A percentile compares a stretch with the other conserved stretches of the same genome.
These are phyloP conservation scores for Xylaria cubensis DNA, from an alignment of 495 filamentous ascomycete species.

Conservation along the genomic window DNA sequence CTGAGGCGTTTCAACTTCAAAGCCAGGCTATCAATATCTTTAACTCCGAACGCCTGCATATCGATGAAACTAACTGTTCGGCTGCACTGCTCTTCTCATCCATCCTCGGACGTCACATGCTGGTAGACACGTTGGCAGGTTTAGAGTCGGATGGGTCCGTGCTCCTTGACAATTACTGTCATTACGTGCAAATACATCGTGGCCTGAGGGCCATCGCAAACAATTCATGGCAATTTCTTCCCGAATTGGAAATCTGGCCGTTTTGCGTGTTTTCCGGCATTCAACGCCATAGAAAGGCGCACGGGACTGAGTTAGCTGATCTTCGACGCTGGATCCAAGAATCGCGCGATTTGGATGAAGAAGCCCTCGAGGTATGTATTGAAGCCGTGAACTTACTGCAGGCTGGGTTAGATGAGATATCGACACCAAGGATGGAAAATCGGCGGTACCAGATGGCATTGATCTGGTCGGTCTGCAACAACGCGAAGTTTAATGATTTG, in stretches of 20 bases:
- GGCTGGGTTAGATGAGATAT: conserved; percentile 11
- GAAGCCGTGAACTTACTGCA: conserved; percentile 6
- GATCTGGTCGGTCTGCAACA: conserved; percentile 15
- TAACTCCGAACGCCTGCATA: conserved; percentile 39
- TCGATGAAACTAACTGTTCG: conserved; percentile 45
- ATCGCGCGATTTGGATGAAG: not conserved
- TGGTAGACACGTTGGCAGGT: conserved; percentile 42
- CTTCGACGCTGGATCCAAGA: conserved; percentile 7
- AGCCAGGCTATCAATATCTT: conserved; percentile 47
- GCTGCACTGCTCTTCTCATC: conserved; percentile 45
- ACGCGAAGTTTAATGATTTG: conserved; percentile 4
- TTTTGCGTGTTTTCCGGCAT: conserved; percentile 27
- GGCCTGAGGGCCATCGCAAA: conserved; percentile 43
- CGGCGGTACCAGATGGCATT: conserved; percentile 8
- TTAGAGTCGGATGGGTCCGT: conserved; percentile 31
- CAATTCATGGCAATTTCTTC: conserved; percentile 43
- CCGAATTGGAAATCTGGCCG: conserved; percentile 40
- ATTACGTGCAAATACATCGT: conserved; percentile 37
- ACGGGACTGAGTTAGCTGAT: not conserved
- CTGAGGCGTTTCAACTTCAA: conserved; percentile 42
- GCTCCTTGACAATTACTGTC: conserved; percentile 42
- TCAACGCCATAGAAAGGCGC: not conserved
- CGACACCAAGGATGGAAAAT: not conserved
- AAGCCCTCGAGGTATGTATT: not conserved
- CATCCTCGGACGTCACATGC: conserved; percentile 43